Percentiles rank a stretch among this genome's conserved stretches.
These are phyloP conservation scores for Heracleum sosnowskyi DNA, from an alignment of 129 eudicot genomes.

Conservation along the genomic window DNA sequence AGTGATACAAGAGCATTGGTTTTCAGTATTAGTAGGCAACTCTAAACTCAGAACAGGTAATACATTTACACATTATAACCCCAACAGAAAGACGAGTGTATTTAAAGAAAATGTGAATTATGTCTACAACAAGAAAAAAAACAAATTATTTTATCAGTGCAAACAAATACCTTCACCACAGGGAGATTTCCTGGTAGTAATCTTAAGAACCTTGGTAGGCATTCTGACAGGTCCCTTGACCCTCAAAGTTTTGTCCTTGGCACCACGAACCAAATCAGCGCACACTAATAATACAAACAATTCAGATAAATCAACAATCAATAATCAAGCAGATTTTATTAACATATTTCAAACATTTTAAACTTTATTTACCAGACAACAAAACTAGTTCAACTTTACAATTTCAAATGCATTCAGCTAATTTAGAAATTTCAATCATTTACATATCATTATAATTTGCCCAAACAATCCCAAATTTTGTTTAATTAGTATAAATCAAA, in stretches of 20 bases:
- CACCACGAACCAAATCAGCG: constrained; percentile 92
- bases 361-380: not conserved
- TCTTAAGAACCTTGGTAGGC: constrained; percentile 85
- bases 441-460: no score
- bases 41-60: not conserved
- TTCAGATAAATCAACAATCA: not conserved
- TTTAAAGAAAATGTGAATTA: not conserved
- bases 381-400: no score
- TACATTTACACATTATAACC: not conserved
- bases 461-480: no score
- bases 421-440: not conserved
- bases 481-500: no score
- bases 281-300: constrained; percentile 43
- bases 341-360: not conserved
- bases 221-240: constrained; percentile 97
- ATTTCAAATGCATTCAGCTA: not conserved
- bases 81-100: not conserved
- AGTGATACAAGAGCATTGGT: not conserved
- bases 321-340: not conserved
- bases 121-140: not conserved
- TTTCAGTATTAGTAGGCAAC: not conserved
- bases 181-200: constrained; percentile 91
- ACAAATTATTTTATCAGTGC: not conserved
- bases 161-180: constrained; percentile 87
- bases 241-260: constrained; percentile 77